Base-by-base conservation (phyloP, 352 stramenopile species). In the Pythium monospermum region DNA sequence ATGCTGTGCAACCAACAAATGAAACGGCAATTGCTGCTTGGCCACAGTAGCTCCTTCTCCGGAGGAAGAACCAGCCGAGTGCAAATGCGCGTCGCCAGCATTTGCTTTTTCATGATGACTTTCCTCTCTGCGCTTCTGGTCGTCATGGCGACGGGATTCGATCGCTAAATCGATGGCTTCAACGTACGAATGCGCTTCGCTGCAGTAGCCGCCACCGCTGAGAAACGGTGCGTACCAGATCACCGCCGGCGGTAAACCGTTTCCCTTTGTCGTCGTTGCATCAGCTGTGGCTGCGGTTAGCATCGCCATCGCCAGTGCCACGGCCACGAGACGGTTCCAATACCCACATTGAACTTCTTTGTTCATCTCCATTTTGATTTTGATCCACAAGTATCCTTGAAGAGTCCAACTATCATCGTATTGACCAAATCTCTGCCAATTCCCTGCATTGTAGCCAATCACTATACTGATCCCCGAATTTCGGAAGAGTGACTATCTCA, bases 151-250 rank as follows among this genome's bases (percentile, higher is more conserved):
- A 6, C 36, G 42, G 33, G 85, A 66, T 6, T 37, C 40, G 11
- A 71, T 36, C 19, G 65, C 76, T n/a, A 58, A 47, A 22, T 71
- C 59, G 25, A 97, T 53, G 5, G 82, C 75, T 10, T 76, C 66
- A 8, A 93, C 73, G 45, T 94, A 96, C 45, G 85, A 86, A 55
- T 88, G 87, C 44, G 90, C 90, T 65, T 98, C 88, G 49, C 76
- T 94, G 70, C 84, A 96, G 69, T 97, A 97, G 18, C 90, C 90
- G 28, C 91, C 90, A 33, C 91, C 91, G 44, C 82, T 95, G 38
- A 96, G 80, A 41, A 97, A 96, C 43, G 90, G 88, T 37, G 87
- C 88, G 47, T 89, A 94, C 88, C 88, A 97, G 2, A 92, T 41
- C 40, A 96, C 79, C 26, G 58, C 67, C 15, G 76, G 73, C 18